phyloP scores from a whole-genome alignment of 2,329 filamentous ascomycete species.

The Penicillium sp. region DNA sequence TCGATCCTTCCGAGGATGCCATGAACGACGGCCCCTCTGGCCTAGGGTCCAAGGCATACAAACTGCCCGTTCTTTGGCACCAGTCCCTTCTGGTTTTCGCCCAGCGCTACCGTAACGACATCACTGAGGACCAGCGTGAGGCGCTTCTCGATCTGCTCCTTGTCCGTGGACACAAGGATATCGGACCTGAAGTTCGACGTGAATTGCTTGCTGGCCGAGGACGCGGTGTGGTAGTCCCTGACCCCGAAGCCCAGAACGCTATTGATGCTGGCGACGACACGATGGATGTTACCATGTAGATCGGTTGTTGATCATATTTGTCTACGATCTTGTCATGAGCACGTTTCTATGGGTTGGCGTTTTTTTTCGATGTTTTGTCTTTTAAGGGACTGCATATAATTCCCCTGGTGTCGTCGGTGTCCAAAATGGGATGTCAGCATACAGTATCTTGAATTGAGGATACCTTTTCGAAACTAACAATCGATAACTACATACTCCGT shows the following conservation, averaged over 20 bases:
- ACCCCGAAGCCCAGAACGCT: conserved; percentile 53
- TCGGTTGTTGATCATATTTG: conserved; percentile 14
- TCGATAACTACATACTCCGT: neutral
- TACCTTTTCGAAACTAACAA: neutral
- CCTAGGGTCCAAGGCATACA: conserved; percentile 54
- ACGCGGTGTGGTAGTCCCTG: conserved; percentile 61
- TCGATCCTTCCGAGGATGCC: conserved; percentile 55
- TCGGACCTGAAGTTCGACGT: conserved; percentile 84
- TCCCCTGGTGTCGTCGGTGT: conserved; percentile 21
- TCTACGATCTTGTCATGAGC: conserved; percentile 26
- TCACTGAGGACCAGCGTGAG: conserved; percentile 92
- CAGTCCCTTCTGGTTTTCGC: conserved; percentile 90
- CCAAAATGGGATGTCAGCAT: conserved; percentile 11
- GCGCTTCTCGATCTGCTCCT: conserved; percentile 82
- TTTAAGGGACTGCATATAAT: conserved; percentile 23
- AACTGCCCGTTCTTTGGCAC: conserved; percentile 92
- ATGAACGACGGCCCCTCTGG: conserved; percentile 42
- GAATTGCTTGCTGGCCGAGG: conserved; percentile 86
- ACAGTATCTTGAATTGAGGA: conserved; percentile 1
- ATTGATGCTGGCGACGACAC: conserved; percentile 78
- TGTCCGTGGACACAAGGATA: conserved; percentile 77
- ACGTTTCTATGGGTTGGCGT: conserved; percentile 28
- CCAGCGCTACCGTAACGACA: conserved; percentile 90
- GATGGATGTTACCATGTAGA: conserved; percentile 65
- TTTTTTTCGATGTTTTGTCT: too few relatives aligned